Conservation (phyloP, 2,329 filamentous ascomycete genomes). For the Microdochium bolleyi region DNA sequence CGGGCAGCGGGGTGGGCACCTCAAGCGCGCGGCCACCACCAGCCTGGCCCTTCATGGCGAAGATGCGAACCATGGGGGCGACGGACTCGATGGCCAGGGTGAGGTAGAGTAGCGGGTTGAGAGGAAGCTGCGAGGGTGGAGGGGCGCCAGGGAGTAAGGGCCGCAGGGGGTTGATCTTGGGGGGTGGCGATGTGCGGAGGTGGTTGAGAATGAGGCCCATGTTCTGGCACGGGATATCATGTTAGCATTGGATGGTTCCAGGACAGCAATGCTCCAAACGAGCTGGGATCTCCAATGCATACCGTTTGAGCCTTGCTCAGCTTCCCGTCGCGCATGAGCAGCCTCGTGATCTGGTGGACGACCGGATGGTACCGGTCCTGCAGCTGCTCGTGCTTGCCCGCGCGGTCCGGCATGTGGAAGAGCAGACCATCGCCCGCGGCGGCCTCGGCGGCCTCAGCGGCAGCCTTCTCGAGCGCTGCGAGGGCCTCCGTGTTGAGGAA, state of each 20-base stretch:
- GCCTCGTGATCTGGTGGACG: conserved; percentile 77
- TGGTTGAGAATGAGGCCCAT: conserved; percentile 76
- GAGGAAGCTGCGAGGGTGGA: conserved; percentile 69
- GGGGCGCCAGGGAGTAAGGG: conserved; percentile 71
- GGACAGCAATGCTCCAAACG: too few species aligned
- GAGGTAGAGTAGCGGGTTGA: conserved; percentile 85
- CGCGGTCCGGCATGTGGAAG: conserved; percentile 63
- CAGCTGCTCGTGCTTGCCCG: conserved; percentile 45
- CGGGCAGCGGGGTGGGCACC: conserved; percentile 67
- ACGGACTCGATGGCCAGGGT: conserved; percentile 88
- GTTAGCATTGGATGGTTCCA: conserved; percentile 1
- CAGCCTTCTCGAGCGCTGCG: conserved; percentile 16
- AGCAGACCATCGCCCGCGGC: conserved; percentile 53
- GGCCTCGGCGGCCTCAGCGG: conserved; percentile 17
- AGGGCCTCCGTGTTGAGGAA: conserved; percentile 17
- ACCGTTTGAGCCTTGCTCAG: conserved; percentile 84
- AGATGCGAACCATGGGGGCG: conserved; percentile 77
- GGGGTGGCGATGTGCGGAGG: conserved; percentile 77
- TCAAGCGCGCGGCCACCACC: conserved; percentile 83
- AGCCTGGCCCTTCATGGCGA: conserved; percentile 65
- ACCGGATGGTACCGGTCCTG: conserved; percentile 82
- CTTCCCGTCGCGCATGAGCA: conserved; percentile 89
- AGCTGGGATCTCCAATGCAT: conserved; percentile 21
- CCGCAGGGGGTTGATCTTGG: conserved; percentile 61
- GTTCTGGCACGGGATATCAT: conserved; percentile 45